Evolutionary conservation across 192 early-diverging fungal genomes (phyloP).

Genomic region (Helicostylum pulchrum): DNA sequence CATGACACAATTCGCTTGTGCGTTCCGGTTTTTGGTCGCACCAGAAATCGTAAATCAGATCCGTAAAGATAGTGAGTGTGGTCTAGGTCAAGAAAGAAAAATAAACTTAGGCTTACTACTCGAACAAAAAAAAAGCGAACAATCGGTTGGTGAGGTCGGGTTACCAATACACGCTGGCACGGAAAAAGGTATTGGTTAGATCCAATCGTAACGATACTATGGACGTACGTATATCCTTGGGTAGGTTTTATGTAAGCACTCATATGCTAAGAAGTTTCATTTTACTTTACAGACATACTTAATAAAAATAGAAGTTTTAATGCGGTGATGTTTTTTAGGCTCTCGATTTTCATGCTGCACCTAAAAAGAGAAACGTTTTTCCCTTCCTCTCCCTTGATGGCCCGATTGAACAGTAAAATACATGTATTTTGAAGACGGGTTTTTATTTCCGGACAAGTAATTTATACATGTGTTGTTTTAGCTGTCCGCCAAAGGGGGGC

Average conservation of each 20-base stretch:
- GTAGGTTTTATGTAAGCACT: constrained; percentile 27
- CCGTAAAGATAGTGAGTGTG: background rate
- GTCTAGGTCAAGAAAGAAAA: constrained; percentile 21
- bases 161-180: background rate
- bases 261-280: constrained; percentile 36
- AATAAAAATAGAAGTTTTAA: background rate
- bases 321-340: too few species aligned
- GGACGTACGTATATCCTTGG: constrained; percentile 25
- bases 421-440: too few species aligned
- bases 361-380: too few species aligned
- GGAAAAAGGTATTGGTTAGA: background rate
- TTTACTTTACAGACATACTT: constrained; percentile 5
- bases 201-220: constrained; percentile 14
- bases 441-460: too few species aligned
- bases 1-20: constrained; percentile 34
- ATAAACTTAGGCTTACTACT: constrained; percentile 30
- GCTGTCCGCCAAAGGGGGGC: too few species aligned
- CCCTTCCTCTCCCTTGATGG: too few species aligned
- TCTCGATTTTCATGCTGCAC: too few species aligned
- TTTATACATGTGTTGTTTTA: too few species aligned
- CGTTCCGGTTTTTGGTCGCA: constrained; percentile 26
- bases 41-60: constrained; percentile 25
- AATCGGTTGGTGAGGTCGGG: constrained; percentile 31
- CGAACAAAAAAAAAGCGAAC: constrained; percentile 22
- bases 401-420: too few species aligned